Percentiles rank a stretch among this genome's conserved stretches.
These are phyloP conservation scores for Brassica juncea DNA, from an alignment of 345 rosid species.

Conservation along the genomic window DNA sequence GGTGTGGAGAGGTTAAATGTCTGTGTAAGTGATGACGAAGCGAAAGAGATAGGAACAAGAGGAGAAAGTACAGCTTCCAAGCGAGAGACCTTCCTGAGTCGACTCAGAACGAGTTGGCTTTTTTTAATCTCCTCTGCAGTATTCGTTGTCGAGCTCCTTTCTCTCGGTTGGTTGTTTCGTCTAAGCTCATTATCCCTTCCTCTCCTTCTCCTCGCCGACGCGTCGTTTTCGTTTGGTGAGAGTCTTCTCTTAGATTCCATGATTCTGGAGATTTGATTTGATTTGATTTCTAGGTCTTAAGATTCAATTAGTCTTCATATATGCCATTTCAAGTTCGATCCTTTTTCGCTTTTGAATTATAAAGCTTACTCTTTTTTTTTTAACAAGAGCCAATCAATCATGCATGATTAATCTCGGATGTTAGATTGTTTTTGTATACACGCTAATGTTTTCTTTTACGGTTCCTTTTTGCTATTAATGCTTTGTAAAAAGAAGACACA, in stretches of 20 bases:
- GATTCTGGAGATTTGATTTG: neutral
- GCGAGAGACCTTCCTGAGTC: slow-evolving; percentile 36
- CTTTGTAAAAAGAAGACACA: neutral
- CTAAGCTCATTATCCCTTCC: slow-evolving; percentile 26
- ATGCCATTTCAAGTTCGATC: neutral
- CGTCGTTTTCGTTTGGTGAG: slow-evolving; percentile 29
- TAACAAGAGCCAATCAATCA: neutral
- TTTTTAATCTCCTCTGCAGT: neutral
- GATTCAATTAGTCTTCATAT: neutral
- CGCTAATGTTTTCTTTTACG: neutral
- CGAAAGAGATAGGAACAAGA: slow-evolving; percentile 31
- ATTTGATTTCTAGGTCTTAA: neutral
- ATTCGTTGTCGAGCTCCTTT: slow-evolving; percentile 14
- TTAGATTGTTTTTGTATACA: neutral
- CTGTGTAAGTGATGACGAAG: slow-evolving; percentile 28
- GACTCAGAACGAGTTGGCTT: slow-evolving; percentile 37
- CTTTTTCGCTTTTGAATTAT: no score
- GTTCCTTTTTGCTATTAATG: slow-evolving; percentile 2
- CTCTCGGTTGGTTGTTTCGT: neutral
- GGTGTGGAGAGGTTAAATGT: slow-evolving; percentile 35
- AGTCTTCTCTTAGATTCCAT: neutral
- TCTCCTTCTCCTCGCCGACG: slow-evolving; percentile 17
- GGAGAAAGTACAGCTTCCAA: slow-evolving; percentile 24
- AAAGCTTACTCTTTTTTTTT: no score
- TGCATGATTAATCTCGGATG: neutral